Percentiles rank a stretch among this genome's conserved stretches.
These are phyloP conservation scores for Ceratobasidium sp. DNA, from an alignment of 1,284 basidiomycete genomes.

Conservation along the genomic window DNA sequence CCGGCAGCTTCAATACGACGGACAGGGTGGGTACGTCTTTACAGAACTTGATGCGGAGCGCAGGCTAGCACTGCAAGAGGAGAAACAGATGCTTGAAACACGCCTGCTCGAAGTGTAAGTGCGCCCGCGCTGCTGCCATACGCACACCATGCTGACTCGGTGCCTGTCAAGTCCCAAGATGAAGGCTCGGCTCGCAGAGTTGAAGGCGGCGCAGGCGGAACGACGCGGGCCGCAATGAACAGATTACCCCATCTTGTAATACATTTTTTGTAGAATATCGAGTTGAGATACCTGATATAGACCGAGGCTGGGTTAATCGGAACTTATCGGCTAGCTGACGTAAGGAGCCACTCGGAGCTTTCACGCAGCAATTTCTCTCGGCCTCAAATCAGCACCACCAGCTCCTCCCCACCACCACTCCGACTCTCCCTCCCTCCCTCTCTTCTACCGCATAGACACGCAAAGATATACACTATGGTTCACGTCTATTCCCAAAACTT, in stretches of 20 bases:
- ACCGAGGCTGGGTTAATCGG: slow-evolving; percentile 20
- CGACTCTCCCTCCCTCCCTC: slow-evolving; percentile 26
- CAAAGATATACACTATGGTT: slow-evolving; percentile 49
- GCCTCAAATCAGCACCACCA: slow-evolving; percentile 24
- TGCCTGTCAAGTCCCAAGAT: slow-evolving; percentile 76
- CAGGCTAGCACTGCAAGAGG: slow-evolving; percentile 91
- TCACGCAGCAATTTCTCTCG: slow-evolving; percentile 40
- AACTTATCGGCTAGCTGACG: slow-evolving; percentile 31
- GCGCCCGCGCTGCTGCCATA: background rate
- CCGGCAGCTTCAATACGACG: slow-evolving; percentile 80
- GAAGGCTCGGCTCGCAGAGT: slow-evolving; percentile 79
- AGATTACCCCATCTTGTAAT: background rate
- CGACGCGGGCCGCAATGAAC: slow-evolving; percentile 44
- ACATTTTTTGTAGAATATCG: background rate
- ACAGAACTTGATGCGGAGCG: slow-evolving; percentile 93
- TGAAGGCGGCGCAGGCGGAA: slow-evolving; percentile 61
- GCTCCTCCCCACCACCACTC: slow-evolving; percentile 22
- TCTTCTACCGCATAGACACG: slow-evolving; percentile 21
- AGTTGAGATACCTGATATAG: background rate
- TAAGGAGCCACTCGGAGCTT: slow-evolving; percentile 17
- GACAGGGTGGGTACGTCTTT: slow-evolving; percentile 86
- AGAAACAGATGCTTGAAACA: slow-evolving; percentile 87
- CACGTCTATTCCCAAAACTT: slow-evolving; percentile 53
- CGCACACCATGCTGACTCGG: slow-evolving; percentile 51
- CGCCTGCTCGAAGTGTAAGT: slow-evolving; percentile 79